phyloP scores from a whole-genome alignment of 1,284 basidiomycete species.

The Somion occarium region DNA sequence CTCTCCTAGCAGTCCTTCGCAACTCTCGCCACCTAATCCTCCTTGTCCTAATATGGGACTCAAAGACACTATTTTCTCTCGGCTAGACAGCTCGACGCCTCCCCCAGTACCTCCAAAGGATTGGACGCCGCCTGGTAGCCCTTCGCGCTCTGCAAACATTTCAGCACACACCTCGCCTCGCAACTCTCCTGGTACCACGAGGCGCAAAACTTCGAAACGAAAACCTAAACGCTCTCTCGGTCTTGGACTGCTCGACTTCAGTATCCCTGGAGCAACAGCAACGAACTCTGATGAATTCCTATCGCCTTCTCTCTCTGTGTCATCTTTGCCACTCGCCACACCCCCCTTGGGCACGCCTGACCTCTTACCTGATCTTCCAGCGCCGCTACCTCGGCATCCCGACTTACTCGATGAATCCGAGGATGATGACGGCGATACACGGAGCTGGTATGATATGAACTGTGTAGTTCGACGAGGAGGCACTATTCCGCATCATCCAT shows the following conservation, averaged over 20 bases:
- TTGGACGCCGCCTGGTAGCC: background rate
- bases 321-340: background rate
- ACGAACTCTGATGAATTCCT: background rate
- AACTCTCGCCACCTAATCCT: background rate
- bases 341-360: background rate
- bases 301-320: background rate
- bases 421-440: background rate
- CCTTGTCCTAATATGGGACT: background rate
- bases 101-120: constrained; percentile 1
- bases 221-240: background rate
- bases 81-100: background rate
- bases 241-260: background rate
- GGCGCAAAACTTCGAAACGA: background rate
- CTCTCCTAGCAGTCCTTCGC: background rate
- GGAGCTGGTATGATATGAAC: no score
- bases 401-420: background rate
- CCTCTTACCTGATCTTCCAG: background rate
- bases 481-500: constrained; percentile 46
- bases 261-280: background rate
- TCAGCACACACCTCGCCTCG: background rate
- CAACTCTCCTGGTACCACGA: background rate
- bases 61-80: background rate
- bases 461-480: constrained; percentile 17
- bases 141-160: background rate
- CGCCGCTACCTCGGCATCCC: background rate